Conservation (phyloP, 1,139 yeast genomes). For the Blastobotrys illinoisensis region DNA sequence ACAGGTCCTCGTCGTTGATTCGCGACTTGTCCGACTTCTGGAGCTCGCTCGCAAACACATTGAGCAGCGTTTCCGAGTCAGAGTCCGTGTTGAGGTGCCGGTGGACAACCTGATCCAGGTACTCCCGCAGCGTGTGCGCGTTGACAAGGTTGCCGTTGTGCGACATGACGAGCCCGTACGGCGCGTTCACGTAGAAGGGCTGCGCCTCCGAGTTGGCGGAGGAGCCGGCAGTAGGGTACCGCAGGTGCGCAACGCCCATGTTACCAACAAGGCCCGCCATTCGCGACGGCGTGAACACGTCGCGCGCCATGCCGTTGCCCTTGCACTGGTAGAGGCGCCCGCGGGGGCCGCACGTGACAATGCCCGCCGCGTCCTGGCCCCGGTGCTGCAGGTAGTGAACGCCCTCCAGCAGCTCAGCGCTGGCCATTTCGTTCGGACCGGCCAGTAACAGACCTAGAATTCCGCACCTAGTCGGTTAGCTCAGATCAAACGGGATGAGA, state of each 20-base stretch:
- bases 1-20: conserved; percentile 85
- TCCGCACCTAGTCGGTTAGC: conserved; percentile 60
- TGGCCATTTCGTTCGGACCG: conserved; percentile 66
- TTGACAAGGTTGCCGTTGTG: conserved; percentile 96
- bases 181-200: conserved; percentile 96
- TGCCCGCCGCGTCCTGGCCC: conserved; percentile 99
- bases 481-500: background rate
- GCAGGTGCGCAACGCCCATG: conserved; percentile 91
- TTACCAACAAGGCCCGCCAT: conserved; percentile 79
- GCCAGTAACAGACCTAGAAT: conserved; percentile 83
- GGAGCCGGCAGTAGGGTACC: conserved; percentile 99
- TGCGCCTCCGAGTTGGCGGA: conserved; percentile 96
- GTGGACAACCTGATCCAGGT: conserved; percentile 89
- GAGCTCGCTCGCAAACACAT: conserved; percentile 85
- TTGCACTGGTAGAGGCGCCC: conserved; percentile 96
- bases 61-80: conserved; percentile 84
- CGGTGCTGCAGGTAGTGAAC: conserved; percentile 92
- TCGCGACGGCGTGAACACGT: conserved; percentile 83
- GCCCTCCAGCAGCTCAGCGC: conserved; percentile 89
- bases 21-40: conserved; percentile 90
- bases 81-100: conserved; percentile 97
- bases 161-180: conserved; percentile 83
- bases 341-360: conserved; percentile 88
- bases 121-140: conserved; percentile 66
- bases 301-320: conserved; percentile 99